Conservation (phyloP, 208 protist genomes). For the Leishmania mexicana region DNA sequence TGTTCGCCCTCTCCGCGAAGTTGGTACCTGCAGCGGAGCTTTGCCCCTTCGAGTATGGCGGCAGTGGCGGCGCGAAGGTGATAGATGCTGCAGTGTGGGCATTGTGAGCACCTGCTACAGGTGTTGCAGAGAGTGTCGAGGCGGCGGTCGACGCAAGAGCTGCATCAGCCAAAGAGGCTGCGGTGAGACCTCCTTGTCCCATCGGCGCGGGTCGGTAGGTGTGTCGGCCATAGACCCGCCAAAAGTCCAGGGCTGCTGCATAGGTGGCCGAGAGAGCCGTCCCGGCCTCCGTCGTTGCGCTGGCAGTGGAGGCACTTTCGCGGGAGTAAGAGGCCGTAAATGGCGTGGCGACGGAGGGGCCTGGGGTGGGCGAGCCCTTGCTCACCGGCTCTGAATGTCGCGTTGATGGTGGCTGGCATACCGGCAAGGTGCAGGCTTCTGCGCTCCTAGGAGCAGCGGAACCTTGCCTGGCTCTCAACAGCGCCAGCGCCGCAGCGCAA, state of each 20-base stretch:
- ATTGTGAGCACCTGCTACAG: background rate
- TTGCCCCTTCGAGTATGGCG: background rate
- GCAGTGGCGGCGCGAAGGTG: background rate
- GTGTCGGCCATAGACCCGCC: background rate
- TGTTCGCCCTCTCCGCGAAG: background rate
- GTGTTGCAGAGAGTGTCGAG: background rate
- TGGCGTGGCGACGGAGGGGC: background rate
- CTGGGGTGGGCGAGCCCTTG: background rate
- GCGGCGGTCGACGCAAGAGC: background rate
- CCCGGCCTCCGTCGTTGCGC: background rate
- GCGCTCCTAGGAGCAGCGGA: background rate
- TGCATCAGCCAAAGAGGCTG: background rate
- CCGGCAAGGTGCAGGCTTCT: background rate
- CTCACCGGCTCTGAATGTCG: background rate
- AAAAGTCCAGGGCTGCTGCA: slow-evolving; percentile 12
- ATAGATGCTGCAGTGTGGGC: background rate
- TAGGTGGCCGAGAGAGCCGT: slow-evolving; percentile 15
- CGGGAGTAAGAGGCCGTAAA: background rate
- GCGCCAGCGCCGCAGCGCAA: background rate
- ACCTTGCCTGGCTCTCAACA: background rate
- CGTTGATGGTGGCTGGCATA: background rate
- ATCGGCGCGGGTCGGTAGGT: background rate
- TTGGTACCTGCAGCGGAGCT: background rate
- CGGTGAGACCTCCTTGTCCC: background rate
- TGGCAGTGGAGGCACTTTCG: background rate